phyloP scores from a whole-genome alignment of 2,329 filamentous ascomycete genomes.

The Paracorniculantispora psalliotae region DNA sequence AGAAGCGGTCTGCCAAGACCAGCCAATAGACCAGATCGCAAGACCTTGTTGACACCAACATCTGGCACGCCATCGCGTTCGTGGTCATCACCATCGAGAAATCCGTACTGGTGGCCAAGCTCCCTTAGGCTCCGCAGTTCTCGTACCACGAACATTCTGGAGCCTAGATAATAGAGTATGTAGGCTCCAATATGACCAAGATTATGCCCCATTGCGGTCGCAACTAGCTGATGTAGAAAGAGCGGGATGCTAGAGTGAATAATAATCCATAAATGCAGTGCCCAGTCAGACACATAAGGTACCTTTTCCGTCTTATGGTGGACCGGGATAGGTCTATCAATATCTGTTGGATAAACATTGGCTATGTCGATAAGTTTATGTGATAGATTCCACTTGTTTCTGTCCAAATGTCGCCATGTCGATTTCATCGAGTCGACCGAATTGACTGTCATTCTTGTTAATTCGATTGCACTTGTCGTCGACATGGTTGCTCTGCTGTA shows the following conservation, averaged over 20 bases:
- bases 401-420: slow-evolving; percentile 18
- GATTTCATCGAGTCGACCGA: slow-evolving; percentile 22
- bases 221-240: slow-evolving; percentile 20
- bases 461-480: too few relatives aligned
- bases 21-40: slow-evolving; percentile 20
- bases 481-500: too few relatives aligned
- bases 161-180: slow-evolving; percentile 25
- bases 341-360: slow-evolving; percentile 16
- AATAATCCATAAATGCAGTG: slow-evolving; percentile 28
- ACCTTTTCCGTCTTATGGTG: slow-evolving; percentile 29
- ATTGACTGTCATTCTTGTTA: too few relatives aligned
- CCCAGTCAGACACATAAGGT: slow-evolving; percentile 25
- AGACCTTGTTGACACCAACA: slow-evolving; percentile 21
- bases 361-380: slow-evolving; percentile 18
- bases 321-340: slow-evolving; percentile 21
- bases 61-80: slow-evolving; percentile 31
- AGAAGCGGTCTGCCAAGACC: slow-evolving; percentile 20
- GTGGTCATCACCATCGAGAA: slow-evolving; percentile 26
- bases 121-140: slow-evolving; percentile 25
- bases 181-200: slow-evolving; percentile 10
- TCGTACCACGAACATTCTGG: slow-evolving; percentile 27
- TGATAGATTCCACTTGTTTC: slow-evolving; percentile 17
- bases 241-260: slow-evolving; percentile 23
- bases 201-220: slow-evolving; percentile 14
- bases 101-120: slow-evolving; percentile 27